Evolutionary conservation across 2,329 filamentous ascomycete species (phyloP).

Genomic region (Thielaviopsis musarum): DNA sequence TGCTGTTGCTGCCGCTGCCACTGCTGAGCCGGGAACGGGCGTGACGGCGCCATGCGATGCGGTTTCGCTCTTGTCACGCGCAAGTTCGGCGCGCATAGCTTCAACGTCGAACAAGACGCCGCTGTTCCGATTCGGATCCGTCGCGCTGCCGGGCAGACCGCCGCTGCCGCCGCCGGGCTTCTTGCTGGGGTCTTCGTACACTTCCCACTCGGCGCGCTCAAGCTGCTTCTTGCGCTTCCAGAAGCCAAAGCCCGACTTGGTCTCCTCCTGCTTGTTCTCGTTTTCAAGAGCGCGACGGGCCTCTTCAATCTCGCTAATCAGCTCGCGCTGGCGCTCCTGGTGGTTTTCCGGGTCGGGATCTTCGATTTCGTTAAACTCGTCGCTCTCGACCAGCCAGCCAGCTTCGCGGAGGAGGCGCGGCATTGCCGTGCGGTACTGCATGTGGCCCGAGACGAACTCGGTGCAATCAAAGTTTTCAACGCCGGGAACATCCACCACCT

Average conservation of each 20-base stretch:
- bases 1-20: neutral
- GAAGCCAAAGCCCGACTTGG: slow-evolving; percentile 48
- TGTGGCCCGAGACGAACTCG: slow-evolving; percentile 73
- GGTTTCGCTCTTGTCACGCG: slow-evolving; percentile 60
- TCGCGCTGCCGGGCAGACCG: slow-evolving; percentile 28
- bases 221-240: slow-evolving; percentile 70
- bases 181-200: slow-evolving; percentile 54
- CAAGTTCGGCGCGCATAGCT: slow-evolving; percentile 75
- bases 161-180: slow-evolving; percentile 22
- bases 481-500: slow-evolving; percentile 58
- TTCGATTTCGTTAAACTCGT: slow-evolving; percentile 93
- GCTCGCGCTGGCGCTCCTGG: slow-evolving; percentile 66
- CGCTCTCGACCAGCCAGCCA: slow-evolving; percentile 79
- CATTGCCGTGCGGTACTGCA: slow-evolving; percentile 92
- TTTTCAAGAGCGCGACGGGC: slow-evolving; percentile 73
- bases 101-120: slow-evolving; percentile 87
- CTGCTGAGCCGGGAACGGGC: neutral
- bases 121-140: slow-evolving; percentile 27
- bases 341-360: slow-evolving; percentile 95
- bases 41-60: neutral
- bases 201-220: slow-evolving; percentile 83
- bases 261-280: slow-evolving; percentile 41
- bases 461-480: slow-evolving; percentile 85
- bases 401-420: slow-evolving; percentile 71
- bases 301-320: slow-evolving; percentile 94